These are phyloP conservation scores for Schwanniomyces yamadae DNA, from an alignment of 805 yeast species.

Conservation along the genomic window DNA sequence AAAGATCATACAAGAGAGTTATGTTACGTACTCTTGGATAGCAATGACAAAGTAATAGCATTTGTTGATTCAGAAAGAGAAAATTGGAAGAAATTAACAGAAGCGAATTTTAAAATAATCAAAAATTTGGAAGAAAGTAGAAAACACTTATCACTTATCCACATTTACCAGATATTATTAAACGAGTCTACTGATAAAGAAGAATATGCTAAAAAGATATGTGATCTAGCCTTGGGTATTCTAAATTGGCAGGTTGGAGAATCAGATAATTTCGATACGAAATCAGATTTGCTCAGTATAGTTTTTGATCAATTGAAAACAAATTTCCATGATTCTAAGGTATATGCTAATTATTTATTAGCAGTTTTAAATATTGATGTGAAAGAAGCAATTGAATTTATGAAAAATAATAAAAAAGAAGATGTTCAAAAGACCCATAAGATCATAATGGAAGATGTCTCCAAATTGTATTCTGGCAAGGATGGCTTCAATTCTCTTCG, in stretches of 20 bases:
- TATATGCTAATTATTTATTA: slow-evolving; percentile 30
- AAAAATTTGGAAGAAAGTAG: slow-evolving; percentile 1
- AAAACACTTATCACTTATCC: slow-evolving; percentile 3
- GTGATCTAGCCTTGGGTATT: slow-evolving; percentile 5
- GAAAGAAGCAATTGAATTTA: slow-evolving; percentile 27
- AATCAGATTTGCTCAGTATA: slow-evolving; percentile 4
- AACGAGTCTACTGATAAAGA: background rate
- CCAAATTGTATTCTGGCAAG: slow-evolving; percentile 18
- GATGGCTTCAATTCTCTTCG: slow-evolving; percentile 27
- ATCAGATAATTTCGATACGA: background rate
- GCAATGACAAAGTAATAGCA: slow-evolving; percentile 10
- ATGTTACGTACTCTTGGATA: background rate
- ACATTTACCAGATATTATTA: slow-evolving; percentile 7
- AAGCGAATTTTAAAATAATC: slow-evolving; percentile 4
- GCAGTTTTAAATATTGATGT: slow-evolving; percentile 31
- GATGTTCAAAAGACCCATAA: slow-evolving; percentile 26
- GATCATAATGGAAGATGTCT: slow-evolving; percentile 29
- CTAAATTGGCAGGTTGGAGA: background rate
- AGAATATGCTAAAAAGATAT: slow-evolving; percentile 4
- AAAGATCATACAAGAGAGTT: background rate
- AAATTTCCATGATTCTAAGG: slow-evolving; percentile 18
- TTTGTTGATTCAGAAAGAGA: slow-evolving; percentile 13
- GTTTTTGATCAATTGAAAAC: slow-evolving; percentile 14
- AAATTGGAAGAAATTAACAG: slow-evolving; percentile 13
- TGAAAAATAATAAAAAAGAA: slow-evolving; percentile 26